These are phyloP conservation scores for Endocalyx cinctus DNA, from an alignment of 2,329 filamentous ascomycete genomes.

Conservation along the genomic window DNA sequence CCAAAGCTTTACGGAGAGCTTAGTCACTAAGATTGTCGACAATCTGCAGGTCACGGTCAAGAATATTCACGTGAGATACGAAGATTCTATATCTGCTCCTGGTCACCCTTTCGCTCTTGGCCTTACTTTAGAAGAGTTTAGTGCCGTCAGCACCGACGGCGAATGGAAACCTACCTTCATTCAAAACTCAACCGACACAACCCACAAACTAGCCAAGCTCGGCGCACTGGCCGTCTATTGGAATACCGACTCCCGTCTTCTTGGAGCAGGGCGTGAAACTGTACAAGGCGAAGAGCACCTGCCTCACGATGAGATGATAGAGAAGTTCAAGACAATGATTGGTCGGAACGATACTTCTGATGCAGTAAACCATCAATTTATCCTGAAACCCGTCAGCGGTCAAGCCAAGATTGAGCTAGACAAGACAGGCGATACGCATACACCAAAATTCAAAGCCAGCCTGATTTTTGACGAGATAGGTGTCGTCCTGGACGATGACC, in stretches of 20 bases:
- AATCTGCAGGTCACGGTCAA: constrained; percentile 97
- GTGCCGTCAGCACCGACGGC: constrained; percentile 90
- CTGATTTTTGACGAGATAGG: constrained; percentile 96
- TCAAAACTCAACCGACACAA: constrained; percentile 74
- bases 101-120: constrained; percentile 94
- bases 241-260: constrained; percentile 86
- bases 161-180: constrained; percentile 97
- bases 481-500: constrained; percentile 93
- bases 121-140: constrained; percentile 90
- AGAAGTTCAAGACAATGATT: constrained; percentile 74
- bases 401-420: constrained; percentile 92
- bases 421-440: constrained; percentile 76
- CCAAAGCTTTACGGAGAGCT: constrained; percentile 93
- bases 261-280: constrained; percentile 76
- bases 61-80: constrained; percentile 97
- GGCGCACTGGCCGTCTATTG: constrained; percentile 92
- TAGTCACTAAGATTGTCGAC: constrained; percentile 95
- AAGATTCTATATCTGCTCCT: constrained; percentile 92
- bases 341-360: constrained; percentile 59
- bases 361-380: constrained; percentile 72
- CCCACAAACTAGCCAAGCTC: constrained; percentile 89
- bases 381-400: constrained; percentile 91
- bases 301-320: constrained; percentile 71
- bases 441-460: constrained; percentile 84
- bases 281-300: constrained; percentile 56